These are phyloP conservation scores for Phylloboletellus chloephorus DNA, from an alignment of 1,284 basidiomycete genomes.

Conservation along the genomic window DNA sequence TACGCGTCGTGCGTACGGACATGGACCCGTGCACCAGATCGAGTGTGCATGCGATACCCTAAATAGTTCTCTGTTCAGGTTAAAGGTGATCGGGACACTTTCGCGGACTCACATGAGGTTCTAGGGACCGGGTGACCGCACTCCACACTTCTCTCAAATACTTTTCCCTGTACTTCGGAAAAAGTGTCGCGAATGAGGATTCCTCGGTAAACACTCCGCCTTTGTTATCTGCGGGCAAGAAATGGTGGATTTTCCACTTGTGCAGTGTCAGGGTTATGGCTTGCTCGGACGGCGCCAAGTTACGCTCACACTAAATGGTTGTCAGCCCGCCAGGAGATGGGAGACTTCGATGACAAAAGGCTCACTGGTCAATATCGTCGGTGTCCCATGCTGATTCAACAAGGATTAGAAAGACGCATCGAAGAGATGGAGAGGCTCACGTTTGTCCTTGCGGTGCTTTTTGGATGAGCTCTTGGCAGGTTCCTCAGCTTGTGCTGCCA, in stretches of 20 bases:
- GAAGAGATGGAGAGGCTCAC: constrained; percentile 41
- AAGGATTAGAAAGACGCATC: constrained; percentile 9
- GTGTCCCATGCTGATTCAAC: constrained; percentile 86
- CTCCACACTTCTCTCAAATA: constrained; percentile 95
- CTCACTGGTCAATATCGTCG: constrained; percentile 97
- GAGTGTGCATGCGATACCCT: constrained; percentile 89
- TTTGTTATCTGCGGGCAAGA: constrained; percentile 72
- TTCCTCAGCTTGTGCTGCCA: constrained; percentile 44
- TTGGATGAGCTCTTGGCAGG: constrained; percentile 74
- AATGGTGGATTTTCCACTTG: constrained; percentile 87
- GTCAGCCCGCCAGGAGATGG: constrained; percentile 17
- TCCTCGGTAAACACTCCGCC: constrained; percentile 87
- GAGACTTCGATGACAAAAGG: background rate
- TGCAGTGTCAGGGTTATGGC: constrained; percentile 11
- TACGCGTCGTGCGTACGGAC: constrained; percentile 95
- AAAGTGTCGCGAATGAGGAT: constrained; percentile 95
- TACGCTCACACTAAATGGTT: constrained; percentile 31
- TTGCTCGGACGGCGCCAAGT: background rate
- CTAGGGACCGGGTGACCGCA: constrained; percentile 83
- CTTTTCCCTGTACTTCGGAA: constrained; percentile 98
- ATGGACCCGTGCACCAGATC: constrained; percentile 97
- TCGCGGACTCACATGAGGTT: constrained; percentile 58
- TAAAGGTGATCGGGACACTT: background rate
- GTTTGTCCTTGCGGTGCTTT: constrained; percentile 86
- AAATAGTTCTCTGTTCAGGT: constrained; percentile 9